phyloP scores from a whole-genome alignment of 1,139 yeast genomes.

The Magnusiomyces magnusii region DNA sequence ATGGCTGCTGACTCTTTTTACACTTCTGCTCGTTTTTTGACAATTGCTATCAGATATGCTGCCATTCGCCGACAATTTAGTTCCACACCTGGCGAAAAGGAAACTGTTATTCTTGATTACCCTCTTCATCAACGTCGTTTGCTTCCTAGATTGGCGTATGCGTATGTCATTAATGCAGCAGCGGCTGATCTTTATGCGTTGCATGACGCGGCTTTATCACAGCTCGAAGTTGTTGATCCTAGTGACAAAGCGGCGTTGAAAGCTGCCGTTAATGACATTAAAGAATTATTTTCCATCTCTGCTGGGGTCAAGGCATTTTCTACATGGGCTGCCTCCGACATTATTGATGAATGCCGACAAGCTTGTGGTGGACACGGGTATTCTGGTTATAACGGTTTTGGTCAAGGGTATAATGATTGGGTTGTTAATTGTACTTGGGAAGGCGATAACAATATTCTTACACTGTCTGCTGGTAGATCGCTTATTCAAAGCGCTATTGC shows the following conservation, averaged over 20 bases:
- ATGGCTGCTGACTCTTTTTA: conserved; percentile 82
- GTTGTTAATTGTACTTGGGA: conserved; percentile 95
- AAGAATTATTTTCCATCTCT: conserved; percentile 70
- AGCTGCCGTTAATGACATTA: conserved; percentile 50
- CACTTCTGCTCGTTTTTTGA: conserved; percentile 64
- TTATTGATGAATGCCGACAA: conserved; percentile 80
- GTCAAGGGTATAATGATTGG: conserved; percentile 80
- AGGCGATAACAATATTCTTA: conserved; percentile 85
- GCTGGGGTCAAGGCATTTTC: conserved; percentile 80
- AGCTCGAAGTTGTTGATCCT: conserved; percentile 37
- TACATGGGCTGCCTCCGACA: conserved; percentile 70
- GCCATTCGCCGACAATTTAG: conserved; percentile 83
- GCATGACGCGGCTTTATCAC: conserved; percentile 41
- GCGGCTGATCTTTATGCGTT: conserved; percentile 53
- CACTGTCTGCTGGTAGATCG: conserved; percentile 64
- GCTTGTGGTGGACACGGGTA: conserved; percentile 93
- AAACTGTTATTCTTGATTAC: conserved; percentile 53
- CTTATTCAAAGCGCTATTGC: conserved; percentile 33
- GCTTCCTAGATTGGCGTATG: conserved; percentile 66
- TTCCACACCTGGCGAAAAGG: conserved; percentile 32
- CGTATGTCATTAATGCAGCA: conserved; percentile 65
- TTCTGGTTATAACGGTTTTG: conserved; percentile 77
- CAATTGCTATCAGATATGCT: conserved; percentile 80
- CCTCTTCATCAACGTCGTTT: conserved; percentile 80
- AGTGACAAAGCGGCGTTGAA: conserved; percentile 31